These are phyloP conservation scores for Suhomyces taliae DNA, from an alignment of 1,139 yeast species.

Conservation along the genomic window DNA sequence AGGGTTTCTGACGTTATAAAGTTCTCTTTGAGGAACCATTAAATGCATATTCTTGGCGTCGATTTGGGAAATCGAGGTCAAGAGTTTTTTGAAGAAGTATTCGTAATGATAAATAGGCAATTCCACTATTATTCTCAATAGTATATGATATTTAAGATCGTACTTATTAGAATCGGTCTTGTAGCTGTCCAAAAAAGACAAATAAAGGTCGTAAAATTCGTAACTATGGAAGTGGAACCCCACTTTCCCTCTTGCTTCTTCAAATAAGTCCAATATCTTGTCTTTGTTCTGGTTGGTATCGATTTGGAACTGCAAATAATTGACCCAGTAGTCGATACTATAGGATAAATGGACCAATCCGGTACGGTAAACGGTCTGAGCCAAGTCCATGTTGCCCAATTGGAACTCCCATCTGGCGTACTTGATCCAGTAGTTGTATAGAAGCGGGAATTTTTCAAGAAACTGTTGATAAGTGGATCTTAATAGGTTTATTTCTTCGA, in stretches of 20 bases:
- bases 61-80: slow-evolving; percentile 40
- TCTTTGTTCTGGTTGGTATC: slow-evolving; percentile 36
- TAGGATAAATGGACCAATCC: slow-evolving; percentile 55
- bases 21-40: slow-evolving; percentile 21
- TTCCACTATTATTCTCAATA: slow-evolving; percentile 63
- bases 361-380: slow-evolving; percentile 51
- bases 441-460: slow-evolving; percentile 61
- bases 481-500: slow-evolving; percentile 39
- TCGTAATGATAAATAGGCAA: slow-evolving; percentile 79
- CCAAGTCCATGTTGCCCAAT: slow-evolving; percentile 52
- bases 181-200: slow-evolving; percentile 51
- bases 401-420: slow-evolving; percentile 69
- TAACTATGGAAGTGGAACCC: slow-evolving; percentile 76
- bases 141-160: slow-evolving; percentile 37
- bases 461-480: slow-evolving; percentile 56
- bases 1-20: slow-evolving; percentile 16
- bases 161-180: slow-evolving; percentile 32
- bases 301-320: slow-evolving; percentile 58
- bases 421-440: slow-evolving; percentile 79
- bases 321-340: slow-evolving; percentile 73
- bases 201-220: slow-evolving; percentile 73
- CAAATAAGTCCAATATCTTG: slow-evolving; percentile 51
- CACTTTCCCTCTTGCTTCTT: slow-evolving; percentile 57
- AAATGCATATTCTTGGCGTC: slow-evolving; percentile 22
- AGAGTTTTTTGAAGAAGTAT: slow-evolving; percentile 47